Evolutionary conservation across 345 rosid species (phyloP), one percentile per base, ranked within the genome.

Genomic region (Rhodamnia rubescens): DNA sequence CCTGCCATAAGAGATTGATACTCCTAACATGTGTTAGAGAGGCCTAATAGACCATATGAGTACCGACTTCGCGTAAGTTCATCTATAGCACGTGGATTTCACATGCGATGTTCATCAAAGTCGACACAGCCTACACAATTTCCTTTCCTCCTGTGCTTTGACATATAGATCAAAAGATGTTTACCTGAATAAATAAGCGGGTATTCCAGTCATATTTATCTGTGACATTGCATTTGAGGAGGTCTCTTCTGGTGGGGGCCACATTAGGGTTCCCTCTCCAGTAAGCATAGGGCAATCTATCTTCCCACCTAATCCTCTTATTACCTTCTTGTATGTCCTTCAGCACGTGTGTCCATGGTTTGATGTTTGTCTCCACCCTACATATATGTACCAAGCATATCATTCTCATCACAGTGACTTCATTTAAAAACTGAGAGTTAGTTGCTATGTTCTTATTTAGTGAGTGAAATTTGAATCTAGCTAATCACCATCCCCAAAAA

Each of bases 401-500:
- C 42, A 42, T 47, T 84, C 78, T 47, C 27, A 29, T 47, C 10
- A 58, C 5, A 57, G 20, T 21, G 64, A 53, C 44, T 55, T 55
- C 51, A 42, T 24, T 40, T 16, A 36, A 12, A 57, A 58, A 49
- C 8, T 6, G 9, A 24, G 47, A 69, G 47, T 69, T 18, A 5
- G 29, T 59, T 12, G 36, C 42, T n/a, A 18, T 40, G 44, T 54
- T 29, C 75, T 22, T 29, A 27, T 49, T 24, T 20, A 27, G 81
- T 24, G 26, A 27, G 47, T 4, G 78, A 61, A 59, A 51, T 20
- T 26, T 26, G 42, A 75, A 86, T 82, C 15, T 49, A n/a, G n/a
- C n/a, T n/a, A 29, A 26, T 85, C 91, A 95, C 98, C 98, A 95
- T 84, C 98, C 98, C 99, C 98, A 96, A 86, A 93, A 95, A 10